These are phyloP conservation scores for Beauveria brongniartii DNA, from an alignment of 2,329 filamentous ascomycete genomes.

Conservation along the genomic window DNA sequence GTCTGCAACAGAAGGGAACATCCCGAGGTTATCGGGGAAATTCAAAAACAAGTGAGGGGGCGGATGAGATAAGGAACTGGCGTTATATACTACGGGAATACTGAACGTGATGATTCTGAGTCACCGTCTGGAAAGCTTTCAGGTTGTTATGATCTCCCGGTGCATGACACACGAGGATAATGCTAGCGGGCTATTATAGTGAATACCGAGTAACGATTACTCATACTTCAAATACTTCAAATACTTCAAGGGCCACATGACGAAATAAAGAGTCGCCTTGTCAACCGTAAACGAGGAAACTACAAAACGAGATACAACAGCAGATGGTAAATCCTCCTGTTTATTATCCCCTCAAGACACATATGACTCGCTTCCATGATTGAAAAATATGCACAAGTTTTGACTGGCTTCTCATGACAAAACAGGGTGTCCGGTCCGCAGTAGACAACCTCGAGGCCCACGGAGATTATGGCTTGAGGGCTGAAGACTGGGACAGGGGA, in stretches of 20 bases:
- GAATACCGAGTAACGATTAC: not conserved
- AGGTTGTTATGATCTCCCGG: not conserved
- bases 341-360: constrained; percentile 4
- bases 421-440: not conserved
- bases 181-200: not conserved
- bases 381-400: constrained; percentile 11
- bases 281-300: not conserved
- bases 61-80: not conserved
- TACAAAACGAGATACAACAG: not conserved
- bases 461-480: not conserved
- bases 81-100: not conserved
- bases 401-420: constrained; percentile 1
- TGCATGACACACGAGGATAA: not conserved
- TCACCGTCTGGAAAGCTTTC: not conserved
- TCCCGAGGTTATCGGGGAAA: not conserved
- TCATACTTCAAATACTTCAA: not conserved
- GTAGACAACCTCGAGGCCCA: not conserved
- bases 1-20: not conserved
- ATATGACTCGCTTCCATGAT: constrained; percentile 10
- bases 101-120: not conserved
- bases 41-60: not conserved
- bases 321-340: not conserved
- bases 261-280: not conserved
- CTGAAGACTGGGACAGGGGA: not conserved
- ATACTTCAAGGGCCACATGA: not conserved